phyloP scores from a whole-genome alignment of 495 filamentous ascomycete genomes.

The Penicillium verhagenii region DNA sequence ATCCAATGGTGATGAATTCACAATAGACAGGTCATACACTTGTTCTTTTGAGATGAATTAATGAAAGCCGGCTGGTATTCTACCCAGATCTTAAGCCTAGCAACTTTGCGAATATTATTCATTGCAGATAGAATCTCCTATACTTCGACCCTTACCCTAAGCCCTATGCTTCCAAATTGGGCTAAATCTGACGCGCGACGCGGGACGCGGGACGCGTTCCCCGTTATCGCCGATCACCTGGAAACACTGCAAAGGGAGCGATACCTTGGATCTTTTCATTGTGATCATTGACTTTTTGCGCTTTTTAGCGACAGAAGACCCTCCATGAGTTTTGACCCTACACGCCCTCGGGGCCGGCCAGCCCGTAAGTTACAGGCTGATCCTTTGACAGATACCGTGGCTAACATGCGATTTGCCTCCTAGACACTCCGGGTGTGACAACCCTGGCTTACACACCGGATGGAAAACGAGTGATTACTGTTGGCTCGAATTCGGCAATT shows the following conservation, averaged over 20 bases:
- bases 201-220: conserved; percentile 31
- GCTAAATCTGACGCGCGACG: conserved; percentile 29
- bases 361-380: conserved; percentile 36
- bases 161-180: conserved; percentile 35
- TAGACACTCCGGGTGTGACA: conserved; percentile 69
- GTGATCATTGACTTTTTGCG: background rate
- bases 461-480: conserved; percentile 72
- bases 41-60: no score
- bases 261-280: background rate
- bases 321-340: conserved; percentile 38
- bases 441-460: conserved; percentile 67
- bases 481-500: conserved; percentile 85
- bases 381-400: background rate
- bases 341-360: conserved; percentile 45
- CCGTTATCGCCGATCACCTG: conserved; percentile 10
- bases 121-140: background rate
- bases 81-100: no score
- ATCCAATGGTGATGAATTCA: no score
- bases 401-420: conserved; percentile 13
- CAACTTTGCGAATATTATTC: no score
- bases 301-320: background rate
- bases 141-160: conserved; percentile 34
- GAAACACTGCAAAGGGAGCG: background rate
- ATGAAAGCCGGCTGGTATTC: no score
- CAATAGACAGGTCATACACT: no score